These are phyloP conservation scores for Rubroshorea leprosula DNA, from an alignment of 345 rosid genomes.

Conservation along the genomic window DNA sequence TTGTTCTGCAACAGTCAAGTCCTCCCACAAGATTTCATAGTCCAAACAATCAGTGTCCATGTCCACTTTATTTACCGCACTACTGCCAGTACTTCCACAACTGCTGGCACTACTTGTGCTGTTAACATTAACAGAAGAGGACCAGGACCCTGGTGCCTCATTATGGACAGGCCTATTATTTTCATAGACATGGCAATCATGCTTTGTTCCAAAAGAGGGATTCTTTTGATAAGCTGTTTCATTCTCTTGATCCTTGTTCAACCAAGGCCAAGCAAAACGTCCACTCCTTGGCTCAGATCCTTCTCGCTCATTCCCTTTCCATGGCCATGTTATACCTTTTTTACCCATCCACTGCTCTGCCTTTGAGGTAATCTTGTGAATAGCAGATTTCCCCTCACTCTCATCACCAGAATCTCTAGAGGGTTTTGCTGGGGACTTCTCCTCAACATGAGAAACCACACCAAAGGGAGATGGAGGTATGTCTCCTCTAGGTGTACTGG, in stretches of 20 bases:
- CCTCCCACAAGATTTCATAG: conserved; percentile 92
- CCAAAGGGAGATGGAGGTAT: conserved; percentile 51
- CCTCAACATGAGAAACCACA: conserved; percentile 47
- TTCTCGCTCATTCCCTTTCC: conserved; percentile 85
- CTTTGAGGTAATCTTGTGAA: conserved; percentile 68
- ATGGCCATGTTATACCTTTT: conserved; percentile 90
- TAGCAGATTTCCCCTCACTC: conserved; percentile 62
- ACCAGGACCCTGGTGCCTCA: conserved; percentile 75
- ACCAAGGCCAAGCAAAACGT: conserved; percentile 50
- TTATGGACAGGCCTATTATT: conserved; percentile 42
- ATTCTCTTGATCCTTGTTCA: conserved; percentile 54
- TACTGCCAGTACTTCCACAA: conserved; percentile 77
- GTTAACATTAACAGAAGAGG: conserved; percentile 64
- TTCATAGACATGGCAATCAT: conserved; percentile 47
- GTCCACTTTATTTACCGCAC: conserved; percentile 72
- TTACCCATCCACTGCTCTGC: conserved; percentile 87
- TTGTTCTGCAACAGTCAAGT: conserved; percentile 75
- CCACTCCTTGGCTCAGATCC: conserved; percentile 46
- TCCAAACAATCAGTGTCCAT: conserved; percentile 70
- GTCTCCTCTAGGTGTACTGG: conserved; percentile 89
- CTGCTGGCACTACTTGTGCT: conserved; percentile 95
- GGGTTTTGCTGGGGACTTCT: conserved; percentile 39
- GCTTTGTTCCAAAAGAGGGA: conserved; percentile 36
- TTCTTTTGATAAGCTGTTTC: conserved; percentile 34
- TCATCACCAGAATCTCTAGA: conserved; percentile 65